Evolutionary conservation across 2,329 filamentous ascomycete genomes (phyloP), one percentile per base, ranked within the genome.

Genomic region (Talaromyces sp.): DNA sequence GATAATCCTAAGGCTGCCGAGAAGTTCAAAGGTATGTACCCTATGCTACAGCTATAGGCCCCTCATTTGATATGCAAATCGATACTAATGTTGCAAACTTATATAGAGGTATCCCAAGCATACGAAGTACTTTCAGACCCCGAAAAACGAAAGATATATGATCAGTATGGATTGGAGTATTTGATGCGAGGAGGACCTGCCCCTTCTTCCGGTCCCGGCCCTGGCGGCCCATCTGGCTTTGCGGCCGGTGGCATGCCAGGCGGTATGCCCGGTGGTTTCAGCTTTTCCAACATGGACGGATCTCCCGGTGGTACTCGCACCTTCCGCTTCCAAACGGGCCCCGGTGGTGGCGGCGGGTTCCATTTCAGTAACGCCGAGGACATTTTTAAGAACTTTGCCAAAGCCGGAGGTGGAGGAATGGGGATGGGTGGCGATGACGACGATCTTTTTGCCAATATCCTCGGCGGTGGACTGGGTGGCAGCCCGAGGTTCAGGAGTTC

Each of bases 101-200:
- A 49, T 59, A 49, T 64, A 85, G 95, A 98, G 75, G 90, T 92
- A 65, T 96, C 92, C 1, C 93, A 98, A 79, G 95, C 95, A 60
- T 99, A 97, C 80, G 95, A 99, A 79, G 96, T 99, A 68, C 87
- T 99, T 3, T 96, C 91, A 63, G 95, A 99, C 70, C 93, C 93
- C 62, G 93, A 98, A 74, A 99, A 98, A 79, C 89, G 95, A 70
- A 95, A 96, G 77, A 88, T 88, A 49, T 99, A 99, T 75, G 95
- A 99, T 74, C 88, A 93, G 73, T 97, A 88, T 76, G 95, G 95
- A 64, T 88, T 98, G 63, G 95, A 98, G 70, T 96, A 93, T 79
- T 84, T 99, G 56, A 82, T 96, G 32, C 88, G 89, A 55, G 93
- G 93, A 55, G 92, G 91, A 31, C 81, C 83, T 55, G 80, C 85